Conservation (phyloP, 2,329 filamentous ascomycete genomes). For the Tolypocladium amazonense region DNA sequence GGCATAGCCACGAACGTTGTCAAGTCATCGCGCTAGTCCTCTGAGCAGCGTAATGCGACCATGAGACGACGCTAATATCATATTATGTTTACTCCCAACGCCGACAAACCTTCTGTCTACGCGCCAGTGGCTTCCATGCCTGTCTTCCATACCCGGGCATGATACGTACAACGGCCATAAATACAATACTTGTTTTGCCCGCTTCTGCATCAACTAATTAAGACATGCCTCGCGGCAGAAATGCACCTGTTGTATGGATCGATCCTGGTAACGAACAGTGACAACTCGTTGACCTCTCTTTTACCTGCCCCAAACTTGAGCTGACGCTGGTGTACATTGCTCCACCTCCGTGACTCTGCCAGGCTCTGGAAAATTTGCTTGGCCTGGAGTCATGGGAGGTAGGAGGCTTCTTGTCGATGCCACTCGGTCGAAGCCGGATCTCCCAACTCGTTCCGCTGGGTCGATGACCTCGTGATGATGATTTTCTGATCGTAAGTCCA, state of each 20-base stretch:
- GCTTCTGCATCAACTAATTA: background rate
- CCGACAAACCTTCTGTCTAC: background rate
- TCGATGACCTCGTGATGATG: background rate
- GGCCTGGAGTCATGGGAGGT: background rate
- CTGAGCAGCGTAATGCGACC: background rate
- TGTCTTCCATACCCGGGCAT: background rate
- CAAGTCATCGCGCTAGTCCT: background rate
- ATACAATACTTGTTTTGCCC: background rate
- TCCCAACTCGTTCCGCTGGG: background rate
- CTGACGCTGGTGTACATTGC: background rate
- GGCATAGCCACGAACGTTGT: background rate
- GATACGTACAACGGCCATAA: background rate
- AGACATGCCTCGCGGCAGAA: background rate
- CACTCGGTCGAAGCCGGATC: background rate
- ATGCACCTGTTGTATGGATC: background rate
- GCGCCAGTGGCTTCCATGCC: background rate
- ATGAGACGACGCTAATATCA: background rate
- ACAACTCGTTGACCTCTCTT: background rate
- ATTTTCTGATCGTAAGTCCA: constrained; percentile 30
- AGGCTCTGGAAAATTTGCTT: background rate
- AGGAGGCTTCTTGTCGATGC: background rate
- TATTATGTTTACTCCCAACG: background rate
- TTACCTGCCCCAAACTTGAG: background rate
- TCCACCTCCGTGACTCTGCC: background rate
- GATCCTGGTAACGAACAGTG: background rate